phyloP scores from a whole-genome alignment of 2,329 filamentous ascomycete genomes.

The Fusarium tricinctum region DNA sequence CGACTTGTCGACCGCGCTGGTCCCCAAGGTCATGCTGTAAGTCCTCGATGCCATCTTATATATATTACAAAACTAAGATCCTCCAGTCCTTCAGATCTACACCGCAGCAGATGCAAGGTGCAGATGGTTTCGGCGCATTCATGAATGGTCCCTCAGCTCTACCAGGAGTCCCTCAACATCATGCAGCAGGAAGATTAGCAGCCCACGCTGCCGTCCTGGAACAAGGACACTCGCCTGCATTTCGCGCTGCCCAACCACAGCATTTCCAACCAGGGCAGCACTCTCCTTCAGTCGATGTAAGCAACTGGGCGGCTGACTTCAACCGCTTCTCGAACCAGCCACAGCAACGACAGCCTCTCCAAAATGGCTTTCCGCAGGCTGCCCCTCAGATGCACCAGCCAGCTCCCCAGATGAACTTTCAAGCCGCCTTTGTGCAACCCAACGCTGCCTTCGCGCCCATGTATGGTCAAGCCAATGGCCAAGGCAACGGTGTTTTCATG shows the following conservation, averaged over 20 bases:
- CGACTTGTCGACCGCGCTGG: conserved; percentile 53
- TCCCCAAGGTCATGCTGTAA: conserved; percentile 51
- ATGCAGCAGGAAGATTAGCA: conserved; percentile 54
- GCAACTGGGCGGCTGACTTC: conserved; percentile 58
- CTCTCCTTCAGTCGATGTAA: conserved; percentile 44
- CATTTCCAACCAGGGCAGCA: conserved; percentile 46
- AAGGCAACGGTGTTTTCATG: conserved; percentile 47
- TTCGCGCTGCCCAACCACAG: conserved; percentile 42
- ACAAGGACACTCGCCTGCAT: conserved; percentile 44
- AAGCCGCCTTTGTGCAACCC: conserved; percentile 51
- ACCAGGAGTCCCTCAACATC: conserved; percentile 51
- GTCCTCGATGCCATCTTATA: conserved; percentile 16
- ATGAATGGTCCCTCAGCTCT: conserved; percentile 51
- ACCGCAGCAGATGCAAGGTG: conserved; percentile 48
- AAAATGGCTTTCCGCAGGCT: conserved; percentile 41
- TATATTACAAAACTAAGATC: background rate
- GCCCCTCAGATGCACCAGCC: conserved; percentile 48
- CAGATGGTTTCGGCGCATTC: conserved; percentile 55
- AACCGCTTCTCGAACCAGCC: conserved; percentile 50
- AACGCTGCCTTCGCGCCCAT: conserved; percentile 49
- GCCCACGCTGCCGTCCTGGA: conserved; percentile 54
- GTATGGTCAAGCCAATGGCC: conserved; percentile 49
- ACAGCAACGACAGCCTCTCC: conserved; percentile 46
- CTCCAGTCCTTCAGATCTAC: conserved; percentile 55
- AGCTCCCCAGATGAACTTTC: conserved; percentile 48